phyloP scores from a whole-genome alignment of 495 filamentous ascomycete genomes.

The Tuber brumale region DNA sequence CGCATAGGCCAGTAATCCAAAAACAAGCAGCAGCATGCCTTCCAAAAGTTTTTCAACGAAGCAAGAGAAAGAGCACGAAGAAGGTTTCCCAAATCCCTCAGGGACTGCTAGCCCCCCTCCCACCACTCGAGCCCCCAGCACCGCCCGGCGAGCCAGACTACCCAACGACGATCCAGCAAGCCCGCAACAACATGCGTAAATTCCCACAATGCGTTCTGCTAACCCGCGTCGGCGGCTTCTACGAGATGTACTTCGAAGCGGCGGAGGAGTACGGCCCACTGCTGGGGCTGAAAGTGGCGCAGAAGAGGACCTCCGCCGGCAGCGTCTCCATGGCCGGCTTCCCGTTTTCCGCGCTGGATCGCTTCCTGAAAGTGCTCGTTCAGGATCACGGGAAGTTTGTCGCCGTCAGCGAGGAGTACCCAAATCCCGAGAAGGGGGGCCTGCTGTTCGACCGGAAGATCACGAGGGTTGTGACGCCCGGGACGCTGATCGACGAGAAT shows the following conservation, averaged over 20 bases:
- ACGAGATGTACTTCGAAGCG: constrained; percentile 94
- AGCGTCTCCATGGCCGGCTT: constrained; percentile 60
- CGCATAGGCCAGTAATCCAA: background rate
- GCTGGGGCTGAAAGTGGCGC: constrained; percentile 80
- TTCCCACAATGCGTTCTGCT: constrained; percentile 74
- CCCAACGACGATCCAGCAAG: constrained; percentile 82
- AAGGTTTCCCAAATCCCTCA: constrained; percentile 26
- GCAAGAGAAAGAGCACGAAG: constrained; percentile 24
- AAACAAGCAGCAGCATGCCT: background rate
- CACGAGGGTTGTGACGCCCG: constrained; percentile 81
- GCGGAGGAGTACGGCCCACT: constrained; percentile 80
- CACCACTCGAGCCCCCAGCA: constrained; percentile 12
- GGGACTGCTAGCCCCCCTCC: constrained; percentile 18
- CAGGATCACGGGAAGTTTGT: constrained; percentile 85
- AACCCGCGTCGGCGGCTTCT: constrained; percentile 88
- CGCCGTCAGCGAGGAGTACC: constrained; percentile 88
- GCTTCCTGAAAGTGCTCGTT: constrained; percentile 85
- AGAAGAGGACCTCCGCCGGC: constrained; percentile 55
- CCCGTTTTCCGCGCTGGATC: constrained; percentile 82
- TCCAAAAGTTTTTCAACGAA: constrained; percentile 10
- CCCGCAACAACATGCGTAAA: constrained; percentile 80
- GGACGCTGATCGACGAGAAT: constrained; percentile 93
- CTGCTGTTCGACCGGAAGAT: constrained; percentile 77
- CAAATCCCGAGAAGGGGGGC: constrained; percentile 62
- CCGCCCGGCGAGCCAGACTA: constrained; percentile 46